Conservation (phyloP, 2,329 filamentous ascomycete species). For the Talaromyces marneffei region DNA sequence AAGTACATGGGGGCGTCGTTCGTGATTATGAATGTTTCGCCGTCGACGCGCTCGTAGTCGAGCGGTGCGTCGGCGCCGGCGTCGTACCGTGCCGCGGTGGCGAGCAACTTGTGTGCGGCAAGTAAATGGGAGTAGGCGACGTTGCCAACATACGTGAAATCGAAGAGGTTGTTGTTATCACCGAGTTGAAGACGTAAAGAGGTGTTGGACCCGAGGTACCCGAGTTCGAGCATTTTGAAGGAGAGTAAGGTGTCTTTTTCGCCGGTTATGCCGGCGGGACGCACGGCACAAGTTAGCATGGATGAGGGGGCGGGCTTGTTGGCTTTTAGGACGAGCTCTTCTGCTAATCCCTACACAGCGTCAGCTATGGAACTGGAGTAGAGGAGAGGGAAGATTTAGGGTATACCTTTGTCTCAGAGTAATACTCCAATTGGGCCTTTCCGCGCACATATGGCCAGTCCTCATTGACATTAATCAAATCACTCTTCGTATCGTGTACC, state of each 20-base stretch:
- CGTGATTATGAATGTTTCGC: slow-evolving; percentile 83
- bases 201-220: slow-evolving; percentile 49
- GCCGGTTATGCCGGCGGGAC: slow-evolving; percentile 85
- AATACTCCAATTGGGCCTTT: slow-evolving; percentile 68
- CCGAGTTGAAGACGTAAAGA: slow-evolving; percentile 78
- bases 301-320: slow-evolving; percentile 53
- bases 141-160: slow-evolving; percentile 66
- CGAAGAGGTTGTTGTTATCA: slow-evolving; percentile 62
- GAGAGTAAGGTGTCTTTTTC: slow-evolving; percentile 77
- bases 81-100: slow-evolving; percentile 45
- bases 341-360: slow-evolving; percentile 60
- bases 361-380: not conserved
- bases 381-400: not conserved
- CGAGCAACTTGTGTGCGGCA: slow-evolving; percentile 66
- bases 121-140: slow-evolving; percentile 76
- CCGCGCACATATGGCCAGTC: slow-evolving; percentile 70
- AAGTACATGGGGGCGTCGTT: slow-evolving; percentile 87
- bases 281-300: slow-evolving; percentile 73
- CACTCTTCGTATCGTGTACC: slow-evolving; percentile 70
- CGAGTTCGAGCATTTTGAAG: slow-evolving; percentile 66
- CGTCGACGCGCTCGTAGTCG: slow-evolving; percentile 69
- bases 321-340: slow-evolving; percentile 70
- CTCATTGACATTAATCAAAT: slow-evolving; percentile 82
- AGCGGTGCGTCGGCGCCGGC: slow-evolving; percentile 53
- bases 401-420: slow-evolving; percentile 79